Percentiles rank a stretch among this genome's conserved stretches.
phyloP scores from a whole-genome alignment of 2,329 filamentous ascomycete genomes.

The Lomentospora prolificans region DNA sequence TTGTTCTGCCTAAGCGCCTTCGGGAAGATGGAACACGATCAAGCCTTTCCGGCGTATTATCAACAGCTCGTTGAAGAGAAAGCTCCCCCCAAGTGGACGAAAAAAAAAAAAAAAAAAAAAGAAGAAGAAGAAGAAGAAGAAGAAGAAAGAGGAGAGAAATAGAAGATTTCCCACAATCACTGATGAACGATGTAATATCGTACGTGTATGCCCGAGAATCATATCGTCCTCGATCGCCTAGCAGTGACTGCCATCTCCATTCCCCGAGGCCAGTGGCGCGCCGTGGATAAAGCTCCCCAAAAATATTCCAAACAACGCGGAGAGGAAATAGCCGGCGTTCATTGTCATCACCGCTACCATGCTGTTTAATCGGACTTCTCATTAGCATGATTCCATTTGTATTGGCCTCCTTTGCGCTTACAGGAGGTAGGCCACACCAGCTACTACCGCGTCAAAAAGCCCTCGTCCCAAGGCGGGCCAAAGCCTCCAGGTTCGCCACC shows the following conservation, averaged over 20 bases:
- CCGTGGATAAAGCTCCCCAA: conserved; percentile 66
- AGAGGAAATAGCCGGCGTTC: conserved; percentile 68
- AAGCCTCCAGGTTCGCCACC: conserved; percentile 11
- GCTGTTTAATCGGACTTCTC: conserved; percentile 31
- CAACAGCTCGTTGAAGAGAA: too few species aligned
- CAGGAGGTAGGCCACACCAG: conserved; percentile 66
- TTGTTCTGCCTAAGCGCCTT: too few species aligned
- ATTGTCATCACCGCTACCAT: conserved; percentile 79
- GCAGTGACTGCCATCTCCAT: neutral
- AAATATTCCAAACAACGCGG: conserved; percentile 60
- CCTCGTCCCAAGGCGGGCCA: conserved; percentile 11
- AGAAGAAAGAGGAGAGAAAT: neutral
- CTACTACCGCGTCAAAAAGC: conserved; percentile 33
- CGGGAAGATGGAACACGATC: too few species aligned
- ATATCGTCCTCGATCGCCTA: too few species aligned
- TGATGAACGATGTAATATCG: too few species aligned
- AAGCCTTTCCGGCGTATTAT: too few species aligned
- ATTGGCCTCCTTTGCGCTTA: too few species aligned
- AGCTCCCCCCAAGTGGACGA: too few species aligned
- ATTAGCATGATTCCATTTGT: too few species aligned
- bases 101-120: too few species aligned
- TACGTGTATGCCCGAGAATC: too few species aligned
- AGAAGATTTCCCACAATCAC: neutral
- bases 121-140: neutral
- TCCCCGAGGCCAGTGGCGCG: neutral